These are phyloP conservation scores for Eucalyptus coolabah DNA, from an alignment of 345 rosid species.

Conservation along the genomic window DNA sequence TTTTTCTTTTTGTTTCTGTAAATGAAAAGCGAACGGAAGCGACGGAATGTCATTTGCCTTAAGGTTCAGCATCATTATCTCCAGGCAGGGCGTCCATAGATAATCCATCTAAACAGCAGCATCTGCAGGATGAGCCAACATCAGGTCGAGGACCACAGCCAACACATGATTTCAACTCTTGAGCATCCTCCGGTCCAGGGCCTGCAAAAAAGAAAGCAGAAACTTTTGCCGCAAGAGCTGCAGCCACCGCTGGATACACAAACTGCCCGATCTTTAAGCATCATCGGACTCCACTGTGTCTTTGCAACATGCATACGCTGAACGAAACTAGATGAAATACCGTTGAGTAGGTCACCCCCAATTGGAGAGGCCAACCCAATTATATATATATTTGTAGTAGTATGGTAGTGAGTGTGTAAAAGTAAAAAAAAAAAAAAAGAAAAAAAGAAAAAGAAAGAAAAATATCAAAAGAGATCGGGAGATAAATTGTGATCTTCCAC, in stretches of 20 bases:
- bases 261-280: neutral
- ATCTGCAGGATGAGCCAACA: neutral
- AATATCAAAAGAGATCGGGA: too few relatives aligned
- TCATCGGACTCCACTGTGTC: neutral
- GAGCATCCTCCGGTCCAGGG: neutral
- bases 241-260: neutral
- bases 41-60: neutral
- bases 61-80: neutral
- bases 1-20: neutral
- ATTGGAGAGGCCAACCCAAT: accelerated
- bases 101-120: neutral
- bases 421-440: too few relatives aligned
- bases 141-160: neutral
- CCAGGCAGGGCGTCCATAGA: neutral
- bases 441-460: accelerated
- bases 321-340: neutral
- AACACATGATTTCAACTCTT: neutral
- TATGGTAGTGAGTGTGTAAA: too few relatives aligned
- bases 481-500: too few relatives aligned
- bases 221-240: neutral
- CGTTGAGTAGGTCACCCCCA: too few relatives aligned
- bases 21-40: neutral
- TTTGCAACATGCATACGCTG: neutral
- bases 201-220: neutral
- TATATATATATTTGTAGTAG: too few relatives aligned